Evolutionary conservation across 768 basidiomycete species (phyloP).

Genomic region (Termitomyces sp.): DNA sequence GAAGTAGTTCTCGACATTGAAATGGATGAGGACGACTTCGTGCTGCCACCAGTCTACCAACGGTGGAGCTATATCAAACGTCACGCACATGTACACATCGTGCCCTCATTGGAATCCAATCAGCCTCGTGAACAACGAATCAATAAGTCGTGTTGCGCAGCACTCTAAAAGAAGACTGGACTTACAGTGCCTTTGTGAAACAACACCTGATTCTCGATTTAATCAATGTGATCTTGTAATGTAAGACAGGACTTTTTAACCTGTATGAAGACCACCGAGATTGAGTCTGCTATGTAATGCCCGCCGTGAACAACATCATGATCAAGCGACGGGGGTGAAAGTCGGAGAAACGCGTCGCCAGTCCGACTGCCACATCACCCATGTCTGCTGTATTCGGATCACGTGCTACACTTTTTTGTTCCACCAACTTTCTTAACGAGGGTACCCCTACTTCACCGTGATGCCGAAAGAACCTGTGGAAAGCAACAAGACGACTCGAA

Average conservation of each 20-base stretch:
- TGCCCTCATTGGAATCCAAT: not conserved
- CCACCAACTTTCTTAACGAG: no score
- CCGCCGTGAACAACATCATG: not conserved
- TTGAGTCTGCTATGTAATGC: not conserved
- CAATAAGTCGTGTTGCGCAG: not conserved
- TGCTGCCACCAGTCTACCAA: not conserved
- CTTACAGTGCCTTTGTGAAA: not conserved
- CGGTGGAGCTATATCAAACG: not conserved
- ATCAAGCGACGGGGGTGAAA: not conserved
- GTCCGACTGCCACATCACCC: no score
- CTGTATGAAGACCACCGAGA: not conserved
- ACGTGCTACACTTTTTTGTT: not conserved
- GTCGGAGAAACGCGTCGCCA: not conserved
- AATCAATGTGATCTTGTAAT: not conserved
- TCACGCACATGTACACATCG: conserved; percentile 1
- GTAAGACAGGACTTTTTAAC: not conserved
- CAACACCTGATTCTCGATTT: not conserved
- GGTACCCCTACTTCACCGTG: not conserved
- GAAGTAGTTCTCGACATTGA: conserved; percentile 14
- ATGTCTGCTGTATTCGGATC: not conserved
- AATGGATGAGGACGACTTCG: not conserved
- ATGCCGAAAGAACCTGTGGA: not conserved
- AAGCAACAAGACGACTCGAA: not conserved
- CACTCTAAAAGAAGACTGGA: no score
- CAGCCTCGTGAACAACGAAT: not conserved